These are phyloP conservation scores for Zopfia rhizophila DNA, from an alignment of 2,329 filamentous ascomycete genomes.

Conservation along the genomic window DNA sequence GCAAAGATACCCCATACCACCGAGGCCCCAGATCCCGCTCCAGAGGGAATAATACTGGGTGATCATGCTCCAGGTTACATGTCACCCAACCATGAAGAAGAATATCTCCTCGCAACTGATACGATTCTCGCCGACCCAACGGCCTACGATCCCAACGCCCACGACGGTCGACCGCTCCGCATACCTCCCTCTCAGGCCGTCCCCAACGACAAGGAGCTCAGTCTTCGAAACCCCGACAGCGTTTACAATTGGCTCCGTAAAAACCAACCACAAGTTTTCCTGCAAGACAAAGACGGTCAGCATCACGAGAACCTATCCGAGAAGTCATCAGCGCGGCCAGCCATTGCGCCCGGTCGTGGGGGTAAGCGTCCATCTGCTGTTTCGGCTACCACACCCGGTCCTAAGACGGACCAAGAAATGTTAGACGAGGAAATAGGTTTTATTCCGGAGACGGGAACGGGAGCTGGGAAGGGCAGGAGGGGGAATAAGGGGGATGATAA, in stretches of 20 bases:
- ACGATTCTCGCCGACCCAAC: constrained; percentile 57
- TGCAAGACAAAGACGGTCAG: constrained; percentile 72
- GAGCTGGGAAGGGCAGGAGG: constrained; percentile 44
- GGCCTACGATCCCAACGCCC: constrained; percentile 63
- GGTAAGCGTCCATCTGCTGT: constrained; percentile 48
- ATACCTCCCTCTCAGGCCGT: constrained; percentile 52
- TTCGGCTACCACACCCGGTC: constrained; percentile 43
- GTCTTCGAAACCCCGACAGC: constrained; percentile 83
- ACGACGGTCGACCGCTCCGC: constrained; percentile 53
- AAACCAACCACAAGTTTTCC: constrained; percentile 83
- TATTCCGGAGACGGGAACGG: constrained; percentile 40
- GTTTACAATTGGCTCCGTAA: constrained; percentile 96
- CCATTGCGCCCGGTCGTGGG: constrained; percentile 37
- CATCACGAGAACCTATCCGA: constrained; percentile 52
- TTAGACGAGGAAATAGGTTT: constrained; percentile 53
- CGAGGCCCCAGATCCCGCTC: constrained; percentile 43
- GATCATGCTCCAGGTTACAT: constrained; percentile 73
- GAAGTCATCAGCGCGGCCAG: constrained; percentile 39
- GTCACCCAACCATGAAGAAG: constrained; percentile 75
- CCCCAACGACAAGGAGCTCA: constrained; percentile 60
- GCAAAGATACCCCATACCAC: constrained; percentile 53
- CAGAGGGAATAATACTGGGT: constrained; percentile 60
- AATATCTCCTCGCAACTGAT: constrained; percentile 76
- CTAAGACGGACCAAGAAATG: constrained; percentile 48
- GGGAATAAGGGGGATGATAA: constrained; percentile 48